These are phyloP conservation scores for Filosporella fistucella DNA, from an alignment of 495 filamentous ascomycete genomes.

Conservation along the genomic window DNA sequence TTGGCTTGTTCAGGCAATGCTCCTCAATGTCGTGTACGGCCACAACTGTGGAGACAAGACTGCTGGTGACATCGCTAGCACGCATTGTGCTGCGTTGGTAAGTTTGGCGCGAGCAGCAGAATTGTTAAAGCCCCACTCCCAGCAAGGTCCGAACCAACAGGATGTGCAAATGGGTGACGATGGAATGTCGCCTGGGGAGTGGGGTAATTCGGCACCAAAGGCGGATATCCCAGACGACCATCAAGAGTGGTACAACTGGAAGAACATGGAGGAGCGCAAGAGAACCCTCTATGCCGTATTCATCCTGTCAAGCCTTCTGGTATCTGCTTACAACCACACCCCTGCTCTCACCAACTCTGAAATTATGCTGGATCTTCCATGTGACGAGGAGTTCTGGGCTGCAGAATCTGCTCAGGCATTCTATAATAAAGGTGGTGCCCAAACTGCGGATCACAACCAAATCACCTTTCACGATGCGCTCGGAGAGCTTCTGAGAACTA, in stretches of 20 bases:
- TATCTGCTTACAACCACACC: constrained; percentile 88
- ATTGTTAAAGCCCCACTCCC: constrained; percentile 48
- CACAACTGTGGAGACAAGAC: constrained; percentile 92
- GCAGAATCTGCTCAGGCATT: constrained; percentile 78
- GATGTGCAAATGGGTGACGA: constrained; percentile 38
- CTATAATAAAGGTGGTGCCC: constrained; percentile 67
- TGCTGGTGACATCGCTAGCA: constrained; percentile 85
- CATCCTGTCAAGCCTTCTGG: constrained; percentile 82
- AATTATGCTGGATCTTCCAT: constrained; percentile 84
- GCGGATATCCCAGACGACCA: constrained; percentile 60
- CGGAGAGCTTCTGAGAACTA: constrained; percentile 73
- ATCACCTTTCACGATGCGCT: constrained; percentile 73
- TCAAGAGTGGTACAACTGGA: constrained; percentile 86
- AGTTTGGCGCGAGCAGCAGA: constrained; percentile 86
- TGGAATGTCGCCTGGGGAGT: constrained; percentile 34
- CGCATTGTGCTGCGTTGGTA: constrained; percentile 85
- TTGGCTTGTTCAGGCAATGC: constrained; percentile 98
- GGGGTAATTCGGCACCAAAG: constrained; percentile 9
- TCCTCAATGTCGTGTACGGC: constrained; percentile 93
- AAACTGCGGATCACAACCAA: constrained; percentile 58
- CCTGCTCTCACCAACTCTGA: constrained; percentile 93
- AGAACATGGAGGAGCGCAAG: constrained; percentile 84
- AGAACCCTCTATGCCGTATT: constrained; percentile 91
- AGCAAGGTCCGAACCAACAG: constrained; percentile 25
- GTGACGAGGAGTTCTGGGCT: constrained; percentile 88